Base-by-base conservation (phyloP, 2,329 filamentous ascomycete species). In the Cladosporium sp. region DNA sequence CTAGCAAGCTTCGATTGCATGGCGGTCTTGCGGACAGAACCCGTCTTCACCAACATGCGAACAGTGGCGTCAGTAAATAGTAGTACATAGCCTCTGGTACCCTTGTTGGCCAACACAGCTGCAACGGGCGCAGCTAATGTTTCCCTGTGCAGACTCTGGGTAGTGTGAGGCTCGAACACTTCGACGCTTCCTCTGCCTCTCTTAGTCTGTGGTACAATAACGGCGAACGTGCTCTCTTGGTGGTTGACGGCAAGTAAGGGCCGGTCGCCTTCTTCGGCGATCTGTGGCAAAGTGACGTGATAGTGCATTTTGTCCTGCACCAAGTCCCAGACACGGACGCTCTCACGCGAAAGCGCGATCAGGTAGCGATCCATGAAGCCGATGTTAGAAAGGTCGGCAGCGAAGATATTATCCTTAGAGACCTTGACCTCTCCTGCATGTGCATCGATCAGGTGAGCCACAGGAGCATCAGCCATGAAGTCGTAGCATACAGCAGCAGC, bases 261-360 rank as follows among this genome's bases (percentile, higher is more conserved):
- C 25, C 17, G 32, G 10, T 47, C 59, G 10, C 25, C 25, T 7
- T 58, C 60, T 24, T 63, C 58, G 47, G 64, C 58, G 25, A 55
- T 55, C 9, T 61, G 59, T 34, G 42, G 52, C 74, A 91, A 75
- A 24, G 80, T 75, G 51, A 88, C 78, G 49, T 83, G 84, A 67
- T 88, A 91, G 35, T 83, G 81, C 47, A 92, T 79, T 64, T 87
- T 82, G 66, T 96, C 89, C 51, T 85, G 80, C 7, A 97, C 89
- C 10, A 95, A 81, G 71, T 99, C 89, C 78, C 91, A 96, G 35
- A 96, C 86, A 39, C 84, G 80, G 8, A 97, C 79, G 25, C 84
- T 82, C 42, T 88, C 80, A 0, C 87, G 80, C 0, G 90, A 90
- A 1, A 96, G 76, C 45, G 89, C 81, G 58, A 97, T 78, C 17